A percentile compares a stretch with the other conserved stretches of the same genome.
Evolutionary conservation across 2,329 filamentous ascomycete genomes (phyloP).

Genomic region (Alternaria brassicicola): DNA sequence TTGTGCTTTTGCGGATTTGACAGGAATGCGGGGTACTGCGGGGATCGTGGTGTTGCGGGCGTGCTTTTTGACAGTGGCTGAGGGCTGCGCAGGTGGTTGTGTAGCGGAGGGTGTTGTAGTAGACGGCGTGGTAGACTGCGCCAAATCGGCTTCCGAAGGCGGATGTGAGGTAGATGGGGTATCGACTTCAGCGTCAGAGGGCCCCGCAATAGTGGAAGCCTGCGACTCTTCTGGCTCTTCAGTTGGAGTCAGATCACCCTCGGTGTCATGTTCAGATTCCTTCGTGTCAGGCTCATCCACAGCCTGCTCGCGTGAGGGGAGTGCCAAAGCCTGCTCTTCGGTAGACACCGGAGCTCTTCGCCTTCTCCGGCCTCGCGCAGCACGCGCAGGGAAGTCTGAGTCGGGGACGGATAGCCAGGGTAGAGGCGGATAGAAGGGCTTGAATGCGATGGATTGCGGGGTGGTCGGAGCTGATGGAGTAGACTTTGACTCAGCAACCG

Average conservation of each 20-base stretch:
- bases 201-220: slow-evolving; percentile 52
- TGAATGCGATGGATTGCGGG: slow-evolving; percentile 37
- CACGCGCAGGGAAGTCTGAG: slow-evolving; percentile 60
- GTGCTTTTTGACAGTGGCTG: slow-evolving; percentile 44
- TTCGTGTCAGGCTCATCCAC: slow-evolving; percentile 18
- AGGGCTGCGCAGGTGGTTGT: slow-evolving; percentile 43
- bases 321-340: slow-evolving; percentile 52
- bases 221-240: slow-evolving; percentile 49
- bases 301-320: slow-evolving; percentile 57
- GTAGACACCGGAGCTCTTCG: slow-evolving; percentile 48
- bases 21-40: slow-evolving; percentile 60
- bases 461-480: slow-evolving; percentile 18
- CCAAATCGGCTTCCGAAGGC: slow-evolving; percentile 62
- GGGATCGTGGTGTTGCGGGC: slow-evolving; percentile 53
- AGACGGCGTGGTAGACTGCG: slow-evolving; percentile 63
- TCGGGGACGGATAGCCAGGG: slow-evolving; percentile 67
- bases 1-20: slow-evolving; percentile 50
- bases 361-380: slow-evolving; percentile 54
- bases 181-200: slow-evolving; percentile 57
- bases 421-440: slow-evolving; percentile 59
- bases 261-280: slow-evolving; percentile 21
- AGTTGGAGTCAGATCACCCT: slow-evolving; percentile 50
- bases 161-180: slow-evolving; percentile 65
- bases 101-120: slow-evolving; percentile 56
- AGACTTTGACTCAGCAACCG: slow-evolving; percentile 25